Percentiles rank a stretch among this genome's conserved stretches.
Conservation (phyloP, 1,139 yeast genomes). For the Eremothecium gossypii region DNA sequence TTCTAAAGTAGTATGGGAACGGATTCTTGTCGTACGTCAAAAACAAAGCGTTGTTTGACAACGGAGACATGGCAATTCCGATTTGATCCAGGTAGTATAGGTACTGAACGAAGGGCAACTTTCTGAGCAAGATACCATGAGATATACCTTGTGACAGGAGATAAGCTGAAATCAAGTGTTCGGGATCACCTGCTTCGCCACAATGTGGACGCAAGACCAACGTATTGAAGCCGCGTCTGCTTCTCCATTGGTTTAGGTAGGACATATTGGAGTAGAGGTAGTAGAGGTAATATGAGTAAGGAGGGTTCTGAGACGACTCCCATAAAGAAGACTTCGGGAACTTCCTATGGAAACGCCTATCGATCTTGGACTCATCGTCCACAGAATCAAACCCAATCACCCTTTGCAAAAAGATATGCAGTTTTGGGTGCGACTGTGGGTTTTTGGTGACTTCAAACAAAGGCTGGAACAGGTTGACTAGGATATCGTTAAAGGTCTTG, state of each 20-base stretch:
- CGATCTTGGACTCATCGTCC: slow-evolving; percentile 93
- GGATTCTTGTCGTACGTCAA: slow-evolving; percentile 93
- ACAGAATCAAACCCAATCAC: slow-evolving; percentile 98
- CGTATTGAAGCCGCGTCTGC: slow-evolving; percentile 66
- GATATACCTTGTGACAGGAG: slow-evolving; percentile 86
- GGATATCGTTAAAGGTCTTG: slow-evolving; percentile 60
- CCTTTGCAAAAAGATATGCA: slow-evolving; percentile 78
- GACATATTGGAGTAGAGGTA: slow-evolving; percentile 81
- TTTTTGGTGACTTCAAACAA: slow-evolving; percentile 80
- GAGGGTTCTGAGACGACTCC: slow-evolving; percentile 76
- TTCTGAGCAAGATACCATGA: slow-evolving; percentile 88
- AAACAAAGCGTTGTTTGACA: slow-evolving; percentile 91
- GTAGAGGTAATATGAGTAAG: slow-evolving; percentile 92
- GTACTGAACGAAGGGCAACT: slow-evolving; percentile 90
- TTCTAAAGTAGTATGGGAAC: slow-evolving; percentile 76
- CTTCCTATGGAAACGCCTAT: slow-evolving; percentile 68
- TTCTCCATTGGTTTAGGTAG: slow-evolving; percentile 76
- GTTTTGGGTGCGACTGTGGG: slow-evolving; percentile 80
- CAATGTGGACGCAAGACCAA: slow-evolving; percentile 94
- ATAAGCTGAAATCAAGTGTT: slow-evolving; percentile 85
- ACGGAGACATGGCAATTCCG: slow-evolving; percentile 98
- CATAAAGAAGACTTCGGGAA: slow-evolving; percentile 79
- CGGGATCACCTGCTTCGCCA: slow-evolving; percentile 99
- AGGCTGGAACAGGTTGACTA: slow-evolving; percentile 72
- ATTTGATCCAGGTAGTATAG: slow-evolving; percentile 87